Evolutionary conservation across 208 protist genomes (phyloP).

Genomic region (Trypanosomatidae sp.): DNA sequence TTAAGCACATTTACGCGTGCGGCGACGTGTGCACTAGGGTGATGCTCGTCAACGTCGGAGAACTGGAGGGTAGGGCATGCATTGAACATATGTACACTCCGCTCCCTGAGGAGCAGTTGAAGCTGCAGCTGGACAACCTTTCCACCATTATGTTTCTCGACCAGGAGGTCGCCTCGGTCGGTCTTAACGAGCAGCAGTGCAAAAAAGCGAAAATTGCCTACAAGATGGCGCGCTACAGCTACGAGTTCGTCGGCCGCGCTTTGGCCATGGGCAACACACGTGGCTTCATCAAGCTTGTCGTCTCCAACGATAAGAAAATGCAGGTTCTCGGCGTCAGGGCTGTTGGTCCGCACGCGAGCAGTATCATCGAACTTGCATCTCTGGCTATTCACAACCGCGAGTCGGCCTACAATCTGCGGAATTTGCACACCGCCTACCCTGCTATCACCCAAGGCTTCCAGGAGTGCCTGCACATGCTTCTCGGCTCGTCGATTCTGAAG

Average conservation of each 20-base stretch:
- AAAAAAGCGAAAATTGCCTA: conserved; percentile 72
- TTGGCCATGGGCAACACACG: conserved; percentile 87
- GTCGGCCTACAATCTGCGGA: conserved; percentile 68
- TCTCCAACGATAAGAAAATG: conserved; percentile 89
- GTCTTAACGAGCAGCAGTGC: conserved; percentile 89
- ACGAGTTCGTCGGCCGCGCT: conserved; percentile 83
- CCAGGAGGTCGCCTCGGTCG: conserved; percentile 87
- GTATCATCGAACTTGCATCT: conserved; percentile 87
- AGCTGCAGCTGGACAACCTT: conserved; percentile 76
- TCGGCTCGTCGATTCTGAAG: conserved; percentile 86
- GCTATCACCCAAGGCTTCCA: conserved; percentile 88
- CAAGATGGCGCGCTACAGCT: conserved; percentile 88
- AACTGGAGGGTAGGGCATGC: conserved; percentile 74
- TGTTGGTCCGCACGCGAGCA: conserved; percentile 85
- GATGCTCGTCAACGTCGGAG: conserved; percentile 86
- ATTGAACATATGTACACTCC: conserved; percentile 87
- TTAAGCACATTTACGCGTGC: conserved; percentile 89
- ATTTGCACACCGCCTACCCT: conserved; percentile 81
- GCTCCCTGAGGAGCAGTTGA: conserved; percentile 67
- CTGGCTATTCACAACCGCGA: conserved; percentile 88
- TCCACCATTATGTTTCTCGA: conserved; percentile 94
- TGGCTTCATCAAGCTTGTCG: conserved; percentile 92
- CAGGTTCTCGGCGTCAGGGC: conserved; percentile 89
- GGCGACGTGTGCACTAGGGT: conserved; percentile 79
- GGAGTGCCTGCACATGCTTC: conserved; percentile 90